phyloP scores from a whole-genome alignment of 2,329 filamentous ascomycete species.

The Cercospora beticola region DNA sequence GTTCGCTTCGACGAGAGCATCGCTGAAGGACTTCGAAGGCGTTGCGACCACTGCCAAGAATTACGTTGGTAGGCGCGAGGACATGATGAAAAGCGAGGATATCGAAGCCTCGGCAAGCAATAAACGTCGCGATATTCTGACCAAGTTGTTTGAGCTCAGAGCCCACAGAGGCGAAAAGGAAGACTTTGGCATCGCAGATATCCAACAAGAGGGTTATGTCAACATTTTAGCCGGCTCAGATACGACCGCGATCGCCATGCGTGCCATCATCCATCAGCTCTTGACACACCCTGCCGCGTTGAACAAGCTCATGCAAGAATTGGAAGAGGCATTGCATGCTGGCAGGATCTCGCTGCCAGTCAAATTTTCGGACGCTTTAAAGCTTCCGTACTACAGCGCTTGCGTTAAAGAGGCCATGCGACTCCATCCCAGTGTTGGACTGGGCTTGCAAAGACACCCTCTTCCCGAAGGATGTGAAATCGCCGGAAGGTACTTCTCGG shows the following conservation, averaged over 20 bases:
- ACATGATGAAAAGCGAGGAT: neutral
- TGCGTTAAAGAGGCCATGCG: neutral
- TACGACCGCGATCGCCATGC: slow-evolving; percentile 3
- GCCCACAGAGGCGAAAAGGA: neutral
- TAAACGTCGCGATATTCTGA: neutral
- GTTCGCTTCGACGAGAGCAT: neutral
- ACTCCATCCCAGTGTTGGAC: neutral
- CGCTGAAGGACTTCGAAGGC: neutral
- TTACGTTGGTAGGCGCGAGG: neutral
- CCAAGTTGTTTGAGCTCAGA: neutral
- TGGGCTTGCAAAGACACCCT: neutral
- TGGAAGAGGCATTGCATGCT: neutral
- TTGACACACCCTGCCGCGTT: neutral
- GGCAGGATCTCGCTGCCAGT: neutral
- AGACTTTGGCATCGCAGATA: neutral
- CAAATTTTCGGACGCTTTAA: neutral
- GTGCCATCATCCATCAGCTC: neutral
- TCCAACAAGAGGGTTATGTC: neutral
- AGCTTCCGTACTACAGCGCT: neutral
- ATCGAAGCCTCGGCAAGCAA: neutral
- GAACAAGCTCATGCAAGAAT: neutral
- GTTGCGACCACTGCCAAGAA: neutral
- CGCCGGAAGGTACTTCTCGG: neutral
- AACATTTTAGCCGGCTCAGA: neutral
- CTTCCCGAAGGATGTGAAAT: neutral